Percentiles rank a stretch among this genome's conserved stretches.
Conservation (phyloP, 768 basidiomycete species). For the Candolleomyces eurysporus region DNA sequence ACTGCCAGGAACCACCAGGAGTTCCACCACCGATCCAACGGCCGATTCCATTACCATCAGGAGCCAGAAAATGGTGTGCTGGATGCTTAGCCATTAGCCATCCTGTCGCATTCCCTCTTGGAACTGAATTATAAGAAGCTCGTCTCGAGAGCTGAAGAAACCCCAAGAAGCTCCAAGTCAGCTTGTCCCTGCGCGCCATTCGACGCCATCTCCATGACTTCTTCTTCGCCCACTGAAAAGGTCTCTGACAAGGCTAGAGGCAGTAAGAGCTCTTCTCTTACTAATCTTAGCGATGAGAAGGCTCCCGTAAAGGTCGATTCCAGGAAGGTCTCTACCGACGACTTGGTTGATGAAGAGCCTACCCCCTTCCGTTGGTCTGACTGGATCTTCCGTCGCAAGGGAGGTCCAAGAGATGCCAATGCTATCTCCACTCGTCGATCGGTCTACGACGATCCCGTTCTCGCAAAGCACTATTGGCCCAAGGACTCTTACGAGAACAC, state of each 20-base stretch:
- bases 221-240: not conserved
- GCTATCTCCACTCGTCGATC: constrained; percentile 48
- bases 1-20: too few relatives aligned
- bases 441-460: constrained; percentile 49
- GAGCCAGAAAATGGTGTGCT: too few relatives aligned
- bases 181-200: not conserved
- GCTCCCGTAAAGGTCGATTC: not conserved
- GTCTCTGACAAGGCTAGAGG: not conserved
- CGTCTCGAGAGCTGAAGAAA: not conserved
- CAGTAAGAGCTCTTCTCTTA: constrained; percentile 1
- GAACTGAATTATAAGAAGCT: not conserved
- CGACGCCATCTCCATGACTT: not conserved
- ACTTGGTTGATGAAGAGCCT: constrained; percentile 35
- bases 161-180: not conserved
- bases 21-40: too few relatives aligned
- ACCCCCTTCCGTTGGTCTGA: constrained; percentile 32
- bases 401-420: constrained; percentile 27
- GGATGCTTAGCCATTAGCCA: not conserved
- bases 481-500: constrained; percentile 52
- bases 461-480: constrained; percentile 48
- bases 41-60: too few relatives aligned
- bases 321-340: constrained; percentile 14
- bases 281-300: not conserved
- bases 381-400: constrained; percentile 30
- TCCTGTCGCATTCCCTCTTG: not conserved